Percentiles rank a stretch among this genome's conserved stretches.
Conservation (phyloP, 1,284 basidiomycete species). For the Puccinia horiana region DNA sequence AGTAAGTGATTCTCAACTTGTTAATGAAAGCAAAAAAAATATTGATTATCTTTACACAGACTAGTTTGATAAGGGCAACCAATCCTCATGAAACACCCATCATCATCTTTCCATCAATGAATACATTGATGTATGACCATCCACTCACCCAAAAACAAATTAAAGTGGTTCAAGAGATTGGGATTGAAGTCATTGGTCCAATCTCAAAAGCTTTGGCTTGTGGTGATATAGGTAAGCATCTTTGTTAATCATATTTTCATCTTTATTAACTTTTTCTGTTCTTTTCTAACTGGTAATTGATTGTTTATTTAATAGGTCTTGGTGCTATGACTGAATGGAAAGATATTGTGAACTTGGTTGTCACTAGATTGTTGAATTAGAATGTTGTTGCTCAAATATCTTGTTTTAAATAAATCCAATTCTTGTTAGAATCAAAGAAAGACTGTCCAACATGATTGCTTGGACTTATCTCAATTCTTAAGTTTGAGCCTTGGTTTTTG, state of each 20-base stretch:
- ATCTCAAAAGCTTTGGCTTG: slow-evolving; percentile 85
- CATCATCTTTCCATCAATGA: slow-evolving; percentile 95
- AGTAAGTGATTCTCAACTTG: slow-evolving; percentile 63
- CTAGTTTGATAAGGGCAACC: slow-evolving; percentile 83
- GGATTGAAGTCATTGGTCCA: slow-evolving; percentile 79
- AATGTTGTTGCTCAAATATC: too few species aligned
- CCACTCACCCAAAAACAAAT: slow-evolving; percentile 85
- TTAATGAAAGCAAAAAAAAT: not conserved
- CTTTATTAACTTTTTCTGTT: not conserved
- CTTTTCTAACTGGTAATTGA: slow-evolving; percentile 1
- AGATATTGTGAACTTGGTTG: slow-evolving; percentile 64
- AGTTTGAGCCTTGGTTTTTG: too few species aligned
- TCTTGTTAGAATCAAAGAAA: too few species aligned
- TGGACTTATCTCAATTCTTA: too few species aligned
- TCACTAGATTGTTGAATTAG: not conserved
- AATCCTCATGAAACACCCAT: slow-evolving; percentile 73
- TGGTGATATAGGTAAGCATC: slow-evolving; percentile 86
- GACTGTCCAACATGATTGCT: too few species aligned
- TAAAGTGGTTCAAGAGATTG: slow-evolving; percentile 70
- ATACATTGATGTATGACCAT: slow-evolving; percentile 94
- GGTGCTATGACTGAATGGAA: slow-evolving; percentile 93
- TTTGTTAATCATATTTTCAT: slow-evolving; percentile 56
- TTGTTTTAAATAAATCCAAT: too few species aligned
- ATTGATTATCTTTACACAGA: slow-evolving; percentile 63
- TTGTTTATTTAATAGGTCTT: slow-evolving; percentile 63